Percentiles rank a stretch among this genome's conserved stretches.
Conservation (phyloP, 768 basidiomycete genomes). For the Daedalea quercina region DNA sequence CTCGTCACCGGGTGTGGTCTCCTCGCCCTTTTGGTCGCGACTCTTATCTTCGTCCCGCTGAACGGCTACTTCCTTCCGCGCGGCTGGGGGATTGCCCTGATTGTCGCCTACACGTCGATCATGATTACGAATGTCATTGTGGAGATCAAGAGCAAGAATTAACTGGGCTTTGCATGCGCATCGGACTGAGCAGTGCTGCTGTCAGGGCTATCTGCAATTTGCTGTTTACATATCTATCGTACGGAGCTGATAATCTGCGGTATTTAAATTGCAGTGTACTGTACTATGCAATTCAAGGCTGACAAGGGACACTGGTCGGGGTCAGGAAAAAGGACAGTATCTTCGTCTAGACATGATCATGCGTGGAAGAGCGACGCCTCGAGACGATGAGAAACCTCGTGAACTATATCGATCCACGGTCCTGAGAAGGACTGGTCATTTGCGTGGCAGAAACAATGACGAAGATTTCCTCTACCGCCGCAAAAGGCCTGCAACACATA, state of each 20-base stretch:
- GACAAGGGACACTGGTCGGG: not conserved
- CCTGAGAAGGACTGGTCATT: too few relatives aligned
- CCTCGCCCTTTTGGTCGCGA: conserved; percentile 65
- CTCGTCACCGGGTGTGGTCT: conserved; percentile 80
- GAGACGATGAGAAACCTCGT: too few relatives aligned
- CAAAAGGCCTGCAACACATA: too few relatives aligned
- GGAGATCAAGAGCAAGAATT: conserved; percentile 39
- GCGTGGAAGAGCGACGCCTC: too few relatives aligned
- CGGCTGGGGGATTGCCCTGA: conserved; percentile 77
- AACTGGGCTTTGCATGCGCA: not conserved
- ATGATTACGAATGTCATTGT: conserved; percentile 79
- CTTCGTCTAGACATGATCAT: too few relatives aligned
- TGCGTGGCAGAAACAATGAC: too few relatives aligned
- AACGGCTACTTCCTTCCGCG: conserved; percentile 78
- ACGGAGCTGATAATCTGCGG: not conserved
- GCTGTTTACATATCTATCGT: conserved; percentile 2
- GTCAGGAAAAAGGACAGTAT: too few relatives aligned
- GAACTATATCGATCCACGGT: too few relatives aligned
- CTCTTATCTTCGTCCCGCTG: conserved; percentile 77
- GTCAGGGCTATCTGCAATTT: not conserved
- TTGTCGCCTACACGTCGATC: conserved; percentile 63
- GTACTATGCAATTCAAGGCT: conserved; percentile 1
- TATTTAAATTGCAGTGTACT: conserved; percentile 3
- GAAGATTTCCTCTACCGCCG: too few relatives aligned
- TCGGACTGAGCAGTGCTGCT: not conserved